A percentile compares a stretch with the other conserved stretches of the same genome.
These are phyloP conservation scores for Amanita exitialis DNA, from an alignment of 768 basidiomycete genomes.

Conservation along the genomic window DNA sequence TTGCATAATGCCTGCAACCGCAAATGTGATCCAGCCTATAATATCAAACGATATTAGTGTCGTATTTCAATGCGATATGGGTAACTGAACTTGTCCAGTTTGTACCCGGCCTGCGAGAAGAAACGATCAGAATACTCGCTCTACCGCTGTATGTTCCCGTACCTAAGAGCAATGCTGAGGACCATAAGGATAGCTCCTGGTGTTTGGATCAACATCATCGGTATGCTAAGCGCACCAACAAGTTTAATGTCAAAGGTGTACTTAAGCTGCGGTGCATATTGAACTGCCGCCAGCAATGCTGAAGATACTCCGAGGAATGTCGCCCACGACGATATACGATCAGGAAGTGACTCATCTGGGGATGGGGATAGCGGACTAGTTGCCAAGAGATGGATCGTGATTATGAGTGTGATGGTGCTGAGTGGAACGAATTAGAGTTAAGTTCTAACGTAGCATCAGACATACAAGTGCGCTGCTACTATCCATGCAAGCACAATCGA, in stretches of 20 bases:
- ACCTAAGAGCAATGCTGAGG: constrained; percentile 65
- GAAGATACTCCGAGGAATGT: constrained; percentile 81
- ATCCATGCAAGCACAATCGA: constrained; percentile 70
- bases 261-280: constrained; percentile 83
- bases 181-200: constrained; percentile 89
- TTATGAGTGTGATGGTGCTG: constrained; percentile 2
- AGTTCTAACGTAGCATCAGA: constrained; percentile 4
- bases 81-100: constrained; percentile 65
- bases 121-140: constrained; percentile 3
- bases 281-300: constrained; percentile 66
- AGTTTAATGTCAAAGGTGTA: constrained; percentile 72
- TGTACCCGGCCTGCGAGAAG: constrained; percentile 51
- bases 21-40: constrained; percentile 72
- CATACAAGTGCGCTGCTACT: constrained; percentile 66
- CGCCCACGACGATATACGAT: constrained; percentile 48
- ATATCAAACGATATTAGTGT: not conserved
- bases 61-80: not conserved
- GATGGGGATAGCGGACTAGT: constrained; percentile 21
- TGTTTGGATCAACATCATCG: constrained; percentile 93
- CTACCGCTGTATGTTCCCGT: constrained; percentile 10
- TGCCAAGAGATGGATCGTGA: constrained; percentile 13
- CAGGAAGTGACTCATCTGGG: constrained; percentile 26
- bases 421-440: not conserved
- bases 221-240: constrained; percentile 88
- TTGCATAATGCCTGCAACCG: constrained; percentile 80